Base-by-base conservation (phyloP, 345 rosid genomes). In the Brassica nigra region DNA sequence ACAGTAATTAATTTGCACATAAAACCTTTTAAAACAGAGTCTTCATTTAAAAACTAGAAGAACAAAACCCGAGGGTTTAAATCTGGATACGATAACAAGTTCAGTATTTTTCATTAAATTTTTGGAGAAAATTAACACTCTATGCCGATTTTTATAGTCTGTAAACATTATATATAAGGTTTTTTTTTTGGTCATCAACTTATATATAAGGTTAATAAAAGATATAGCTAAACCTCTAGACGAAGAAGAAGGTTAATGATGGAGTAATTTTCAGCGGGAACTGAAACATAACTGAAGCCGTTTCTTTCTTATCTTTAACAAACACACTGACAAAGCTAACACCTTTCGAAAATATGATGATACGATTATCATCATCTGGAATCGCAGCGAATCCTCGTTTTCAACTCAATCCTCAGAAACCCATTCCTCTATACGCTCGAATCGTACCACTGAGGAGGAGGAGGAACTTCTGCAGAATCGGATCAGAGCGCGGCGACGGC, bases 291-390 rank as follows among this genome's bases (percentile, higher is more conserved):
- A 74, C 70, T 42, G 59, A 7, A 62, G 23, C 83, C 79, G 71
- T 80, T 63, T 9, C 55, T 62, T 63, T 62, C 76, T 75, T 80
- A 80, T 80, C 79, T 44, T 62, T 12, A 11, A 62, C 7, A 76
- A 76, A 27, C 59, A 76, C 75, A 62, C 65, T 36, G 18, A 70
- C 5, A 33, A 69, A 39, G 12, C 47, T 9, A 12, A 34, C 58
- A 28, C 14, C 16, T 70, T 69, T 23, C 54, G 20, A 75, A 33
- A 57, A 4, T n/a, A 71, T 16, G 28, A 55, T 89, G 76, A 80
- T 85, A 59, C 84, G 87, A 76, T 76, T 82, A 15, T 77, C 94
- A 15, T 77, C 94, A 54, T 55, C 86, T 14, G 86, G 86, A 36
- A 67, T 84, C 20, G 39, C 74, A 1, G 62, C 47, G 10, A 37